Percentiles rank a stretch among this genome's conserved stretches.
Conservation (phyloP, 1,284 basidiomycete genomes). For the Neolentinus lepideus region DNA sequence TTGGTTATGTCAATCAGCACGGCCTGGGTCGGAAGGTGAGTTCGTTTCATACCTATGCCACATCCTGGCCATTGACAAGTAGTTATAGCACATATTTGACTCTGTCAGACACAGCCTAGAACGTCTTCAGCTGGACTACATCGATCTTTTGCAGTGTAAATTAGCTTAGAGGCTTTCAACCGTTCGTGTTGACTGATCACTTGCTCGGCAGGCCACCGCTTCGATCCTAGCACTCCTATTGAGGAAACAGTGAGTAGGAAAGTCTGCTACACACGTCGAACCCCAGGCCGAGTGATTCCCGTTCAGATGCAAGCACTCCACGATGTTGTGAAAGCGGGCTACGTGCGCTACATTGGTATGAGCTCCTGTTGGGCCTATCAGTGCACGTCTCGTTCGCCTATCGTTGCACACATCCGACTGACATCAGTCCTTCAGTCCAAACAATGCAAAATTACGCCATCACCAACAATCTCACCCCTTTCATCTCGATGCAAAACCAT, state of each 20-base stretch:
- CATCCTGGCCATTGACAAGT: no score
- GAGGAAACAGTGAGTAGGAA: slow-evolving; percentile 13
- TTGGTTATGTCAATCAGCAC: slow-evolving; percentile 29
- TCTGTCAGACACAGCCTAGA: slow-evolving; percentile 54
- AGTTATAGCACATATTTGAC: slow-evolving; percentile 17
- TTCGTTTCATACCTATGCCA: no score
- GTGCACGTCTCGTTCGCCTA: slow-evolving; percentile 3
- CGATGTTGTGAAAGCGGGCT: slow-evolving; percentile 34
- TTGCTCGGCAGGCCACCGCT: slow-evolving; percentile 18
- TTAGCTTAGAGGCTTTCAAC: slow-evolving; percentile 22
- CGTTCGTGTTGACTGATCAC: neutral
- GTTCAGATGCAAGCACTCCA: slow-evolving; percentile 36
- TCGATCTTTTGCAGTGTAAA: slow-evolving; percentile 22
- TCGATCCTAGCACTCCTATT: slow-evolving; percentile 14
- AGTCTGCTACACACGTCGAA: neutral
- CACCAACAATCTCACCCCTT: slow-evolving; percentile 18
- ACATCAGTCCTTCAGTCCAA: neutral
- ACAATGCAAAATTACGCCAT: slow-evolving; percentile 11
- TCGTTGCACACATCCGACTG: neutral
- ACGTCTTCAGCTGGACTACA: slow-evolving; percentile 62
- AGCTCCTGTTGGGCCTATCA: slow-evolving; percentile 10
- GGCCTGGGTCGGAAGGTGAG: slow-evolving; percentile 36
- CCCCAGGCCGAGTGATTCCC: neutral
- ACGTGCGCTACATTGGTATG: slow-evolving; percentile 38
- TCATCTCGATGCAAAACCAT: slow-evolving; percentile 29